Conservation (phyloP, 139 green algal genomes). For the Ostreobium quekettii region DNA sequence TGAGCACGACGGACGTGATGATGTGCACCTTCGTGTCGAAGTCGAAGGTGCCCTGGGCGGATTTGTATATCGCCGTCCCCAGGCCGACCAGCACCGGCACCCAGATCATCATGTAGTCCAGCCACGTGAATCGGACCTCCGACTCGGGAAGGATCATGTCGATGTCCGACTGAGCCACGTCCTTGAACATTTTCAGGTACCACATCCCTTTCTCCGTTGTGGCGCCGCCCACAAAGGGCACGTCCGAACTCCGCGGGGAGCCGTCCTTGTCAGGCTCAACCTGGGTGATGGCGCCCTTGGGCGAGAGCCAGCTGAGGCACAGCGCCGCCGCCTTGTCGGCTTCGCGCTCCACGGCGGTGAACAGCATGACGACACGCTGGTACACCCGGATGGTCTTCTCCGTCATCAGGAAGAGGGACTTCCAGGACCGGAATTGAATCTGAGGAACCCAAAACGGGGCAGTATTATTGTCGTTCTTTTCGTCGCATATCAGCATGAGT, state of each 20-base stretch:
- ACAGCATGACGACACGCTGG: slow-evolving; percentile 4
- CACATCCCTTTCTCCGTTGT: neutral
- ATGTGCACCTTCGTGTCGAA: slow-evolving; percentile 23
- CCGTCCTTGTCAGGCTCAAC: too few species aligned
- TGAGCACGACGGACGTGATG: slow-evolving; percentile 22
- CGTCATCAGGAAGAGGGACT: too few species aligned
- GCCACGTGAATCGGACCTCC: slow-evolving; percentile 29
- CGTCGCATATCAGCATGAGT: too few species aligned
- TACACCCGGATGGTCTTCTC: too few species aligned
- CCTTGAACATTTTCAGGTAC: slow-evolving; percentile 22
- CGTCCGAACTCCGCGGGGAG: too few species aligned
- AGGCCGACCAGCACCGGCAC: slow-evolving; percentile 26
- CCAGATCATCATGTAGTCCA: slow-evolving; percentile 33
- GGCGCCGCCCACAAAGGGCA: too few species aligned
- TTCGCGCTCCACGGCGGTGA: neutral
- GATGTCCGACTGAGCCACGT: slow-evolving; percentile 26
- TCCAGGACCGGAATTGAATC: too few species aligned
- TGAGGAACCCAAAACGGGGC: too few species aligned
- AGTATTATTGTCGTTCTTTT: too few species aligned
- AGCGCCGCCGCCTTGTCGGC: neutral
- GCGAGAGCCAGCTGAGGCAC: neutral
- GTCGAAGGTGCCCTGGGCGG: slow-evolving; percentile 23
- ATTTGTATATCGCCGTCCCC: slow-evolving; percentile 26
- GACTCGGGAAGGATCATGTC: slow-evolving; percentile 38
- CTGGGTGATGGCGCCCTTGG: neutral